These are phyloP conservation scores for Beauveria brongniartii DNA, from an alignment of 2,329 filamentous ascomycete species.

Conservation along the genomic window DNA sequence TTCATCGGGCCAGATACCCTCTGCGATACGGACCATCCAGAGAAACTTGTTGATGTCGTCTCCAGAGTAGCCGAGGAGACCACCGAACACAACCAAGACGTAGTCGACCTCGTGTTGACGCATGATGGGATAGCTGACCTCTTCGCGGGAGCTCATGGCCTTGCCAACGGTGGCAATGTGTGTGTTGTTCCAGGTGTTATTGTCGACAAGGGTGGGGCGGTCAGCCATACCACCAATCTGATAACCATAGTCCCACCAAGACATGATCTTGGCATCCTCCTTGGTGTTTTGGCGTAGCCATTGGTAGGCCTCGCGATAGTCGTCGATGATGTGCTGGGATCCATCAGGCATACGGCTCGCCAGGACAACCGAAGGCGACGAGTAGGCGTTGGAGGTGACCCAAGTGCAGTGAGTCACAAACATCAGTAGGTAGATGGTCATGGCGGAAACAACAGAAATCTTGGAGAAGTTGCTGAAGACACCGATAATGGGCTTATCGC, in stretches of 20 bases:
- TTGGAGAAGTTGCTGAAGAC: slow-evolving; percentile 80
- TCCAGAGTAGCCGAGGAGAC: slow-evolving; percentile 90
- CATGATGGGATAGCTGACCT: slow-evolving; percentile 98
- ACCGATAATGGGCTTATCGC: slow-evolving; percentile 66
- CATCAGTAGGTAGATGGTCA: slow-evolving; percentile 75
- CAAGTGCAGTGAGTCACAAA: slow-evolving; percentile 98
- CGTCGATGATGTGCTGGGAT: slow-evolving; percentile 96
- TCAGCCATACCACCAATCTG: slow-evolving; percentile 99
- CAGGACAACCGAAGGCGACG: slow-evolving; percentile 92
- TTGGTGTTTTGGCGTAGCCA: slow-evolving; percentile 97
- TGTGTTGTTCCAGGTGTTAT: slow-evolving; percentile 99
- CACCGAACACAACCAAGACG: slow-evolving; percentile 94
- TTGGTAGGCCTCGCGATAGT: slow-evolving; percentile 98
- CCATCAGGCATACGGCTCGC: slow-evolving; percentile 89
- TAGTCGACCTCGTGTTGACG: slow-evolving; percentile 98
- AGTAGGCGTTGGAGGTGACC: slow-evolving; percentile 99
- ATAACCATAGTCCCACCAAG: slow-evolving; percentile 99
- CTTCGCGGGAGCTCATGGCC: slow-evolving; percentile 94
- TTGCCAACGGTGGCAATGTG: slow-evolving; percentile 99
- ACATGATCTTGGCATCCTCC: slow-evolving; percentile 96
- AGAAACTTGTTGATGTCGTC: slow-evolving; percentile 99
- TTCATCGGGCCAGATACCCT: slow-evolving; percentile 99
- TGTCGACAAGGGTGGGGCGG: slow-evolving; percentile 92
- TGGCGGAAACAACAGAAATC: slow-evolving; percentile 60
- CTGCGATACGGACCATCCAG: slow-evolving; percentile 99